Conservation (phyloP, 1,139 yeast species). For the Zygoascus sp. region DNA sequence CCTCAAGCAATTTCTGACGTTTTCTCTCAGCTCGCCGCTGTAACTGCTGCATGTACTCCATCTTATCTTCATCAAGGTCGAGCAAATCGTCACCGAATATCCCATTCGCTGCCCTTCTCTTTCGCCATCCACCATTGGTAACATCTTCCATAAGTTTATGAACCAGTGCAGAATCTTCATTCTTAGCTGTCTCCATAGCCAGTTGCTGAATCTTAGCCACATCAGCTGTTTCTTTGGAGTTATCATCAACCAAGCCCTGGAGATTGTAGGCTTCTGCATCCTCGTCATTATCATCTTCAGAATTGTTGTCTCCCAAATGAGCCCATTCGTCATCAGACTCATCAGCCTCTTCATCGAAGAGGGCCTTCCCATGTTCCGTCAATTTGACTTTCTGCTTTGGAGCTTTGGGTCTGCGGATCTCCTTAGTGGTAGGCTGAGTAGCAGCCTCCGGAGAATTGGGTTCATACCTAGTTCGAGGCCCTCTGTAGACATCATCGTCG, state of each 20-base stretch:
- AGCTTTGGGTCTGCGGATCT: not conserved
- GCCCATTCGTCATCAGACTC: slow-evolving; percentile 97
- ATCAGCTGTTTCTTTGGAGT: slow-evolving; percentile 49
- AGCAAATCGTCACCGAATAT: slow-evolving; percentile 59
- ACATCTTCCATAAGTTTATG: slow-evolving; percentile 76
- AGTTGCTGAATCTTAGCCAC: slow-evolving; percentile 57
- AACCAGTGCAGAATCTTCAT: slow-evolving; percentile 64
- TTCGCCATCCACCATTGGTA: slow-evolving; percentile 74
- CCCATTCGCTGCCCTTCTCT: slow-evolving; percentile 52
- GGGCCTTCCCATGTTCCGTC: slow-evolving; percentile 43
- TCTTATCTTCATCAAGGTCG: slow-evolving; percentile 60
- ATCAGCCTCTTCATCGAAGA: slow-evolving; percentile 82
- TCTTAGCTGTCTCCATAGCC: slow-evolving; percentile 63
- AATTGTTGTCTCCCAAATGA: slow-evolving; percentile 62
- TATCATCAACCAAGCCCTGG: slow-evolving; percentile 78
- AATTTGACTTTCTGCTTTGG: not conserved
- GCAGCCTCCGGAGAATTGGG: not conserved
- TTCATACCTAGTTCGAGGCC: not conserved
- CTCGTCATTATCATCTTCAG: slow-evolving; percentile 50
- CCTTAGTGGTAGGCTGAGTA: not conserved
- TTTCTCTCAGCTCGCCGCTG: slow-evolving; percentile 54
- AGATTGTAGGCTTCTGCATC: slow-evolving; percentile 66
- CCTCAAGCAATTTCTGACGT: slow-evolving; percentile 51
- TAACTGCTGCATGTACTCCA: slow-evolving; percentile 40
- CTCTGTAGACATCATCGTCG: slow-evolving; percentile 13